Conservation (phyloP, 805 yeast genomes). For the Zygosaccharomyces kombuchaensis region DNA sequence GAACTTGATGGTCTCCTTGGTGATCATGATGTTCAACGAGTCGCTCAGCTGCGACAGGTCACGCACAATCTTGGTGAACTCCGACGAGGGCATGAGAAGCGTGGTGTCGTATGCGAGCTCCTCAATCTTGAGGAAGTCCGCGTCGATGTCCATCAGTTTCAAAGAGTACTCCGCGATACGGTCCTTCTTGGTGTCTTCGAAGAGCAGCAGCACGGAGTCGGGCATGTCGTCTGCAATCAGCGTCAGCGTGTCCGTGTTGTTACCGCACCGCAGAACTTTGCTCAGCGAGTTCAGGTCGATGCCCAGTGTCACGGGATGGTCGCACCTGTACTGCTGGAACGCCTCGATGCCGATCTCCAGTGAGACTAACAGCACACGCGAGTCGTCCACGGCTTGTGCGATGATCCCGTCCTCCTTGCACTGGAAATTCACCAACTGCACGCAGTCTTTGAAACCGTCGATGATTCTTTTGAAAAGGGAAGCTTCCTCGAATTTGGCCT, state of each 20-base stretch:
- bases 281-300: conserved; percentile 82
- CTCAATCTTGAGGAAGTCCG: conserved; percentile 89
- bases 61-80: conserved; percentile 83
- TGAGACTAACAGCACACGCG: conserved; percentile 89
- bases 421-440: conserved; percentile 91
- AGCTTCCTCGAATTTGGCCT: conserved; percentile 94
- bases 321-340: conserved; percentile 91
- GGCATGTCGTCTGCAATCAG: conserved; percentile 86
- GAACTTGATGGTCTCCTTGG: conserved; percentile 89
- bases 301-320: conserved; percentile 87
- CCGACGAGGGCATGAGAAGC: conserved; percentile 80
- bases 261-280: conserved; percentile 87
- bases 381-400: conserved; percentile 96
- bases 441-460: conserved; percentile 92
- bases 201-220: conserved; percentile 70
- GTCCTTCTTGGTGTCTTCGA: conserved; percentile 88
- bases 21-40: conserved; percentile 76
- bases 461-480: conserved; percentile 84
- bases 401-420: conserved; percentile 94
- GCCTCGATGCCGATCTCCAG: conserved; percentile 83
- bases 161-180: conserved; percentile 87
- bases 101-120: conserved; percentile 88
- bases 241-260: conserved; percentile 82
- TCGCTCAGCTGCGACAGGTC: conserved; percentile 86
- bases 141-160: conserved; percentile 93